Percentiles rank a stretch among this genome's conserved stretches.
Evolutionary conservation across 306 rosid species (phyloP).

Genomic region (Canavalia ensiformis): DNA sequence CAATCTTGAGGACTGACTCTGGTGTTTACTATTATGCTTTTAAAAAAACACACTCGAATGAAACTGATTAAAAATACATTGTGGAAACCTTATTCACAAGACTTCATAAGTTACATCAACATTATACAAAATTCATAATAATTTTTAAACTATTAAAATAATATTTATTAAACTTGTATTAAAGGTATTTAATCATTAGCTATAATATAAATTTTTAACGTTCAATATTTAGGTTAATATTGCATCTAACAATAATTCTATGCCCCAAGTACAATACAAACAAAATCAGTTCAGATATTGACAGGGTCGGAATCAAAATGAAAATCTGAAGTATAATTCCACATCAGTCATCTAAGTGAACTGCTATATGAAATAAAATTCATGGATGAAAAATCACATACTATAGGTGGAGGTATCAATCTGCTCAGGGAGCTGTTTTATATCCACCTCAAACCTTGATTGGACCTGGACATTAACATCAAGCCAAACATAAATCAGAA

Average conservation of each 20-base stretch:
- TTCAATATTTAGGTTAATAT: neutral
- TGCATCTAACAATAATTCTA: neutral
- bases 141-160: no score
- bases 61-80: no score
- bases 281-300: neutral
- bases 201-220: no score
- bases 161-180: no score
- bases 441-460: conserved; percentile 98
- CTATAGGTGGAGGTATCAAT: conserved; percentile 97
- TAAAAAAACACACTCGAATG: no score
- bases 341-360: neutral
- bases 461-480: conserved; percentile 71
- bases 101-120: no score
- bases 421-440: conserved; percentile 98
- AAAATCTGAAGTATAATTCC: neutral
- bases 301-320: neutral
- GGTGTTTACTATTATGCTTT: no score
- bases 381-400: conserved; percentile 54
- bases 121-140: no score
- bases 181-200: no score
- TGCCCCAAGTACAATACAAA: neutral
- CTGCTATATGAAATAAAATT: conserved; percentile 11
- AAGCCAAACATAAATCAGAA: conserved; percentile 31
- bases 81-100: no score
- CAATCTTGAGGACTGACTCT: no score